Evolutionary conservation across 495 filamentous ascomycete species (phyloP).

Genomic region (Geoglossum glabrum): DNA sequence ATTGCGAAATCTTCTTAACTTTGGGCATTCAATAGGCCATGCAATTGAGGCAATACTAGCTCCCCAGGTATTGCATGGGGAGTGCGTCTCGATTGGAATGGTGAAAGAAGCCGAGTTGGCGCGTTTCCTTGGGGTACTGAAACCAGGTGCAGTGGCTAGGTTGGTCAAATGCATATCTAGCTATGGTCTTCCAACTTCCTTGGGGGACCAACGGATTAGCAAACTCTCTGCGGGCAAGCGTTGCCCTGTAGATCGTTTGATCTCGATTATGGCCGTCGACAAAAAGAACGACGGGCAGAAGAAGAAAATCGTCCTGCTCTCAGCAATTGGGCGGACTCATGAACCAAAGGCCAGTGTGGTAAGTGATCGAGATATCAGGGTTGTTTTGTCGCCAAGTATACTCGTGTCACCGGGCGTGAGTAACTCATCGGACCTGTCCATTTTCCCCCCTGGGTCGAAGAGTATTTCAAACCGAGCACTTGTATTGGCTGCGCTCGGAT

Average conservation of each 20-base stretch:
- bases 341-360: constrained; percentile 79
- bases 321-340: constrained; percentile 69
- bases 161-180: constrained; percentile 82
- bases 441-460: constrained; percentile 88
- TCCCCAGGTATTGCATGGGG: constrained; percentile 86
- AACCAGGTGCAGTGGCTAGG: constrained; percentile 70
- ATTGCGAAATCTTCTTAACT: constrained; percentile 85
- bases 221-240: constrained; percentile 71
- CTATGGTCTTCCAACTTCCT: constrained; percentile 74
- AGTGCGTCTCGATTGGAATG: constrained; percentile 94
- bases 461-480: constrained; percentile 93
- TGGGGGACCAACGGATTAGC: constrained; percentile 66
- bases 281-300: constrained; percentile 95
- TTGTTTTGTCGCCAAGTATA: constrained; percentile 67
- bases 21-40: constrained; percentile 95
- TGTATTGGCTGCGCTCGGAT: constrained; percentile 75
- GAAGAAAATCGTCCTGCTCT: constrained; percentile 93
- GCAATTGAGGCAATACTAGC: constrained; percentile 90
- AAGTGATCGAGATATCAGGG: constrained; percentile 62
- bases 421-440: constrained; percentile 40
- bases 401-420: constrained; percentile 50
- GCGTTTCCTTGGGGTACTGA: constrained; percentile 71
- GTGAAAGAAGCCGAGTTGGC: constrained; percentile 91
- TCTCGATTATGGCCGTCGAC: constrained; percentile 88
- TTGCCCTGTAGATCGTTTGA: constrained; percentile 74